Base-by-base conservation (phyloP, 495 filamentous ascomycete species). In the Tuber magnatum region DNA sequence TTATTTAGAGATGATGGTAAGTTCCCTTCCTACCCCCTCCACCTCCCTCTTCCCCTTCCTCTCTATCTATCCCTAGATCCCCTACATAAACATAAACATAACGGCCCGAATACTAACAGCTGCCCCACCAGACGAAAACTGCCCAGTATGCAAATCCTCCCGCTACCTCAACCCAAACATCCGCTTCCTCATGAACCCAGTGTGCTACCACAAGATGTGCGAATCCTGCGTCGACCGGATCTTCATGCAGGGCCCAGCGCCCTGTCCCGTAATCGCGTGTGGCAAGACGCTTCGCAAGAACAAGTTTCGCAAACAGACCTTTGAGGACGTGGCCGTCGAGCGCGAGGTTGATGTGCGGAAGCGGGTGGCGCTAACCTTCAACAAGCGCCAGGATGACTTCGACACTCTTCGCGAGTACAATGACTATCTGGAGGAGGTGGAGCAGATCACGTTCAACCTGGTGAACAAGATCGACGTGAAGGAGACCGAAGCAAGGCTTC, bases 201-300 rank as follows among this genome's bases (percentile, higher is more conserved):
- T 96, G 86, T 99, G 95, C 88, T 99, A 98, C 87, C 95, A 99
- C 88, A 92, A 92, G 77, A 97, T 99, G 93, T 99, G 95, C 85
- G 89, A 90, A 80, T 92, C 91, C 46, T 98, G 95, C 86, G 94
- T 98, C 71, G 92, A 94, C 86, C 91, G 94, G 40, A 92, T 97
- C 76, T 99, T 97, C 88, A 91, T 91, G 39, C 89, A 90, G 38
- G 94, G 95, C 0, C 95, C 96, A 0, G 91, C 93, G 20, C 90
- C 92, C 69, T 99, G 95, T 79, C 95, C 95, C 8, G 91, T 97
- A 74, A 91, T 93, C 1, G 91, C 91, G 28, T 99, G 95, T 84
- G 87, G 88, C 78, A 89, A 90, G 78, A 97, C 94, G 0, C 86
- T 98, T 9, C 92, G 95, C 8, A 93, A 94, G 80, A 87, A 88